phyloP scores from a whole-genome alignment of 1,284 basidiomycete species.

The Heterobasidion parviporum region DNA sequence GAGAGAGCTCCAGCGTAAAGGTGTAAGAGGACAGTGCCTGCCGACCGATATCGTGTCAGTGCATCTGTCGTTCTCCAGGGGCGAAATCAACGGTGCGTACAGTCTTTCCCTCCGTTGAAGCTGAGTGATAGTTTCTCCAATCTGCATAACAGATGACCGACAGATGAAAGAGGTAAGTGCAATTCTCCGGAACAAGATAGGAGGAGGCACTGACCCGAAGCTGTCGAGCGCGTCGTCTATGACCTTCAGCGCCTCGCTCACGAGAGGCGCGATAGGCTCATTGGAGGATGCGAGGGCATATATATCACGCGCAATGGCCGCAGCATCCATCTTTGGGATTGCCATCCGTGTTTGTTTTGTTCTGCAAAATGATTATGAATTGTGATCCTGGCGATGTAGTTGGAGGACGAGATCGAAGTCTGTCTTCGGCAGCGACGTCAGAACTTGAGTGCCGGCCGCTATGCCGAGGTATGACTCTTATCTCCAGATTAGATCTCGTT shows the following conservation, averaged over 20 bases:
- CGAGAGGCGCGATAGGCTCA: constrained; percentile 49
- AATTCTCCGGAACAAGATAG: not conserved
- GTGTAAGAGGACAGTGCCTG: constrained; percentile 92
- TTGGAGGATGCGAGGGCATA: constrained; percentile 47
- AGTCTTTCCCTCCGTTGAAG: constrained; percentile 99
- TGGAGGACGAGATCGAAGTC: too few relatives aligned
- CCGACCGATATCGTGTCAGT: not conserved
- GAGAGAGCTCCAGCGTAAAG: constrained; percentile 73
- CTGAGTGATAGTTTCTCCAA: constrained; percentile 72
- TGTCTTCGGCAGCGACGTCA: too few relatives aligned
- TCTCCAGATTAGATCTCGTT: too few relatives aligned
- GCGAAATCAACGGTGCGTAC: constrained; percentile 39
- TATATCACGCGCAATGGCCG: constrained; percentile 43
- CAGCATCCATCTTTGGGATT: constrained; percentile 29
- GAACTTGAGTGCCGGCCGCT: too few relatives aligned
- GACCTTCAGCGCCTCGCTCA: constrained; percentile 71
- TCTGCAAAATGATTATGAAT: too few relatives aligned
- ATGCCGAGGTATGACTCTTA: too few relatives aligned
- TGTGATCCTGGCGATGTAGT: too few relatives aligned
- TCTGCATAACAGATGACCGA: constrained; percentile 19
- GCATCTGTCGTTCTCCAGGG: constrained; percentile 1
- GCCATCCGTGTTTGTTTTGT: not conserved
- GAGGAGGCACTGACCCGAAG: constrained; percentile 56
- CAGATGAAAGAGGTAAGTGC: not conserved
- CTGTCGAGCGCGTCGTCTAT: constrained; percentile 69